Conservation (phyloP, 139 green algal species). For the Tetradesmus lagerheimii region DNA sequence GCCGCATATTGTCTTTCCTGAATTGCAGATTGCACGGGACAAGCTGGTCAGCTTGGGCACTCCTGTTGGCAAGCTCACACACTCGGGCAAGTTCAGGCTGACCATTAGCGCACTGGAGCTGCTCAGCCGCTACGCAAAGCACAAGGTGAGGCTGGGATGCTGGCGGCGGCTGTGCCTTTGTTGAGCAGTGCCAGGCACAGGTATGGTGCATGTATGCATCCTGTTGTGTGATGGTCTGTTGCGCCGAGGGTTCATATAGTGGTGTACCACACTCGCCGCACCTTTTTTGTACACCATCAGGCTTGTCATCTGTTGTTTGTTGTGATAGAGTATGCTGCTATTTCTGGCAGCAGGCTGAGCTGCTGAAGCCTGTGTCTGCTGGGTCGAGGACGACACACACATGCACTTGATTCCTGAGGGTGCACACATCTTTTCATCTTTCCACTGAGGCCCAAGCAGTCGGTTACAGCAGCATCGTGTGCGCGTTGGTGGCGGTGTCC, state of each 20-base stretch:
- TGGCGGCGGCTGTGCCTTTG: neutral
- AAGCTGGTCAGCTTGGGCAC: slow-evolving; percentile 94
- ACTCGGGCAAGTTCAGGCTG: slow-evolving; percentile 95
- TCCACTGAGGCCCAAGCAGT: slow-evolving; percentile 52
- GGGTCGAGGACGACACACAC: slow-evolving; percentile 26
- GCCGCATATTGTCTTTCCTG: no score
- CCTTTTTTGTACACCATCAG: no score
- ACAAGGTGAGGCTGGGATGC: slow-evolving; percentile 84
- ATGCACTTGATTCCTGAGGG: slow-evolving; percentile 40
- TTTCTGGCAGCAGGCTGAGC: no score
- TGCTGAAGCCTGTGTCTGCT: neutral
- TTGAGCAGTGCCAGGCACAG: no score
- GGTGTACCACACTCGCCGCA: no score
- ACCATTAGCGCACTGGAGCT: slow-evolving; percentile 94
- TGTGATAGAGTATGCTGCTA: no score
- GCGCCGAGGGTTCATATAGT: no score
- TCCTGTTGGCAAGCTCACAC: slow-evolving; percentile 97
- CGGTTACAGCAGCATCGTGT: neutral
- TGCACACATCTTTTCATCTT: slow-evolving; percentile 66
- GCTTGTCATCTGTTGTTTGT: no score
- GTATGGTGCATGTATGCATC: no score
- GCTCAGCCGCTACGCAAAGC: slow-evolving; percentile 92
- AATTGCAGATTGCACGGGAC: slow-evolving; percentile 83
- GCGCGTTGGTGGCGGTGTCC: neutral
- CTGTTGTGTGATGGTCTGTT: no score